Evolutionary conservation across 2,329 filamentous ascomycete species (phyloP).

Genomic region (Epichloe coenophiala): DNA sequence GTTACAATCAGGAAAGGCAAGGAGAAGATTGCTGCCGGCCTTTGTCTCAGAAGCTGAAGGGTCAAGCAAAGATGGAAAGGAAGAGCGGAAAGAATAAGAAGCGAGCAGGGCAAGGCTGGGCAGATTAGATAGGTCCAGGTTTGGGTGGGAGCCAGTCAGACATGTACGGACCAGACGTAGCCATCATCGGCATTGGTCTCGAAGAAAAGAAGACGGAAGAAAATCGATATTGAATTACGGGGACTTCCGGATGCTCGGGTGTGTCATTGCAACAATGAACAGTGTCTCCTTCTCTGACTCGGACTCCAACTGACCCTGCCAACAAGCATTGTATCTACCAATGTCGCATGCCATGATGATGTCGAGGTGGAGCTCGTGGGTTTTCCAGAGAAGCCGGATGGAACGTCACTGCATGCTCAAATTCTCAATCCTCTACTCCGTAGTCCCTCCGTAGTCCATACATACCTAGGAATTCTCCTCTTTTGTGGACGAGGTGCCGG

Average conservation of each 20-base stretch:
- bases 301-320: too few species aligned
- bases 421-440: background rate
- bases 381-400: conserved; percentile 8
- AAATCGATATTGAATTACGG: too few species aligned
- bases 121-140: background rate
- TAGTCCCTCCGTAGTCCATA: background rate
- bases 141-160: background rate
- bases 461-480: too few species aligned
- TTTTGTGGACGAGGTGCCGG: too few species aligned
- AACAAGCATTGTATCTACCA: too few species aligned
- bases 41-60: background rate
- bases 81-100: background rate
- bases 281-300: background rate
- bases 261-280: background rate
- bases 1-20: background rate
- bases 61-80: background rate
- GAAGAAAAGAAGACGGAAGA: background rate
- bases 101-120: background rate
- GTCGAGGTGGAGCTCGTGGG: conserved; percentile 1
- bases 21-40: background rate
- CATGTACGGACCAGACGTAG: too few species aligned
- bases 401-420: conserved; percentile 12
- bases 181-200: background rate
- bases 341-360: background rate
- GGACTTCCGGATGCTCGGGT: too few species aligned